A percentile compares a stretch with the other conserved stretches of the same genome.
phyloP scores from a whole-genome alignment of 805 yeast genomes.

The Teunomyces gatunensis region DNA sequence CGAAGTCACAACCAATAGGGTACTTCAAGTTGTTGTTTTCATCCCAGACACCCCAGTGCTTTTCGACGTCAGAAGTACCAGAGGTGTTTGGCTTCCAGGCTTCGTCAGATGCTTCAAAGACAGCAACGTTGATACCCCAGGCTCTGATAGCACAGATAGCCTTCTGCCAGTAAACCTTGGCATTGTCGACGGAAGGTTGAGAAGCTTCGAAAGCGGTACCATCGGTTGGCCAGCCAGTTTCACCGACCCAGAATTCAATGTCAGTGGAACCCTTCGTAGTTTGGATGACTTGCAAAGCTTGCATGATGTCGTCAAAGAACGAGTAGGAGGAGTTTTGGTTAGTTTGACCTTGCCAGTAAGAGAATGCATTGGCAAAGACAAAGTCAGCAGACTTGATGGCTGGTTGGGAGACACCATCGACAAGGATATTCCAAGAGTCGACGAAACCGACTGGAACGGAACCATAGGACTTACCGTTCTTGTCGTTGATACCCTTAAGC shows the following conservation, averaged over 20 bases:
- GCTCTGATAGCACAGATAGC: slow-evolving; percentile 92
- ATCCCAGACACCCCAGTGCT: slow-evolving; percentile 92
- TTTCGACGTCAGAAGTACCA: slow-evolving; percentile 82
- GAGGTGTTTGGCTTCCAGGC: slow-evolving; percentile 93
- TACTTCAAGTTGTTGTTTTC: slow-evolving; percentile 41
- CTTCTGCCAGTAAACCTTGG: slow-evolving; percentile 78
- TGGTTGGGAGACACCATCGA: slow-evolving; percentile 68
- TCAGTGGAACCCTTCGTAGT: slow-evolving; percentile 82
- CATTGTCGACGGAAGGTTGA: slow-evolving; percentile 69
- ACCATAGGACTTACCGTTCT: slow-evolving; percentile 74
- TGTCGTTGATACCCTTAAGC: slow-evolving; percentile 63
- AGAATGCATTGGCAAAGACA: slow-evolving; percentile 91
- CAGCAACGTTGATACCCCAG: slow-evolving; percentile 92
- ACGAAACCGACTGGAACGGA: slow-evolving; percentile 84
- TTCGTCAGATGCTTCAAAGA: slow-evolving; percentile 94
- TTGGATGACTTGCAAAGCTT: slow-evolving; percentile 88
- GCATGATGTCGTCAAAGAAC: slow-evolving; percentile 96
- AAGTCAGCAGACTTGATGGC: slow-evolving; percentile 82
- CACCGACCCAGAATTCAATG: slow-evolving; percentile 92
- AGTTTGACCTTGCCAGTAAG: slow-evolving; percentile 98
- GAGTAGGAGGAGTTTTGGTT: slow-evolving; percentile 81
- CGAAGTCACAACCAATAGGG: slow-evolving; percentile 34
- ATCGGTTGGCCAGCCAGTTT: slow-evolving; percentile 94
- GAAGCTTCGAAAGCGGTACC: slow-evolving; percentile 73
- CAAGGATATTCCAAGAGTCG: slow-evolving; percentile 92